phyloP scores from a whole-genome alignment of 2,329 filamentous ascomycete genomes.

The Sarocladium brachiariae region DNA sequence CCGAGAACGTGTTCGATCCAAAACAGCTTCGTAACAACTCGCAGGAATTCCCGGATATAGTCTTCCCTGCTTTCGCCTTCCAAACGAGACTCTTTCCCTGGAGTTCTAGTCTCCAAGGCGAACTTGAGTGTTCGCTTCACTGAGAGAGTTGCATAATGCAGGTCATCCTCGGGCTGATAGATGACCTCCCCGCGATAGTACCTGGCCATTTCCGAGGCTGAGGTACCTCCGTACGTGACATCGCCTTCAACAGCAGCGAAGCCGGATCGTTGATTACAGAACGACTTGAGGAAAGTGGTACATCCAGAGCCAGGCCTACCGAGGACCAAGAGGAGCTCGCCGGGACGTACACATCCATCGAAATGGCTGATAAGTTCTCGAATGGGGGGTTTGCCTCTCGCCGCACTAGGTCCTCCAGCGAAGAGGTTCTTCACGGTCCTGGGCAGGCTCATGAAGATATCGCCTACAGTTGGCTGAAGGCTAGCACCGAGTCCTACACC shows the following conservation, averaged over 20 bases:
- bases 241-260: constrained; percentile 60
- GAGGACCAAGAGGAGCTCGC: constrained; percentile 62
- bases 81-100: constrained; percentile 38
- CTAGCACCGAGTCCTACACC: constrained; percentile 60
- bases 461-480: constrained; percentile 49
- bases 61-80: constrained; percentile 54
- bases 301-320: constrained; percentile 63
- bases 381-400: constrained; percentile 47
- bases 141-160: constrained; percentile 63
- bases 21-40: constrained; percentile 62
- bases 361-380: constrained; percentile 59
- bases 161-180: constrained; percentile 61
- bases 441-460: constrained; percentile 52
- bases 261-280: constrained; percentile 61
- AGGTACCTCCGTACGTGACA: constrained; percentile 52
- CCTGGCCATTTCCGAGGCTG: constrained; percentile 38
- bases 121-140: constrained; percentile 62
- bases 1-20: constrained; percentile 63
- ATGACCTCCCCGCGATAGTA: constrained; percentile 56
- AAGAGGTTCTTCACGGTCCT: constrained; percentile 39
- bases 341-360: constrained; percentile 62
- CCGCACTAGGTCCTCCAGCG: constrained; percentile 44
- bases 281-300: constrained; percentile 63
- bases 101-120: constrained; percentile 58
- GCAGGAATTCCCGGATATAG: constrained; percentile 44